Evolutionary conservation across 2,329 filamentous ascomycete genomes (phyloP).

Genomic region (Pleoardoris graminearum): DNA sequence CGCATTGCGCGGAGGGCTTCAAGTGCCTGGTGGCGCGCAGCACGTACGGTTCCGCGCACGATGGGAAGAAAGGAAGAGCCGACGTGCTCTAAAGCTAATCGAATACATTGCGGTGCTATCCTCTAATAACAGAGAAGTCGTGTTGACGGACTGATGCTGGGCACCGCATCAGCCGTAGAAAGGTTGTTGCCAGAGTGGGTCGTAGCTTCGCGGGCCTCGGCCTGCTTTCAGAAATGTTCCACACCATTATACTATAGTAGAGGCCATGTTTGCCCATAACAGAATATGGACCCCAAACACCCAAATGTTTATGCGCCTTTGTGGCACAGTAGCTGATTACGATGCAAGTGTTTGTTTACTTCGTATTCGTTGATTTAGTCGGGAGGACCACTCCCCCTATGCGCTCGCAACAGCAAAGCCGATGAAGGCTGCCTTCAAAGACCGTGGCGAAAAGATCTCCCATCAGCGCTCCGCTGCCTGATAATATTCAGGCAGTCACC

Average conservation of each 20-base stretch:
- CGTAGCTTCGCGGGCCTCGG: no score
- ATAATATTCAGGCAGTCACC: neutral
- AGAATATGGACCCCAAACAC: neutral
- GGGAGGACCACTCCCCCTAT: neutral
- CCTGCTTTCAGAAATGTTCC: no score
- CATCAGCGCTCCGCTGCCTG: slow-evolving; percentile 3
- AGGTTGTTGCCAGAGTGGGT: no score
- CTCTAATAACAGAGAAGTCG: no score
- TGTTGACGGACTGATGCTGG: no score
- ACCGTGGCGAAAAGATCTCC: neutral
- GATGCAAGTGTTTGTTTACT: neutral
- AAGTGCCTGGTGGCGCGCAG: no score
- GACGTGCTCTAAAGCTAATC: no score
- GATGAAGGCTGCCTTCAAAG: neutral
- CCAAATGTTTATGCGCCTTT: neutral
- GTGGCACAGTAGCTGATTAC: neutral
- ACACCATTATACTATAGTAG: no score
- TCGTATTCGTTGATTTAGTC: neutral
- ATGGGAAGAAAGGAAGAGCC: no score
- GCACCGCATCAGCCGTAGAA: no score
- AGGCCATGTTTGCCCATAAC: neutral
- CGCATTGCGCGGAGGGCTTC: neutral
- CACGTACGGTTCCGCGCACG: no score
- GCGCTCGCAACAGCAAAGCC: neutral
- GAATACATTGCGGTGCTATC: no score